Conservation (phyloP, 371 early-diverging fungal genomes). For the Mucor racemosus region DNA sequence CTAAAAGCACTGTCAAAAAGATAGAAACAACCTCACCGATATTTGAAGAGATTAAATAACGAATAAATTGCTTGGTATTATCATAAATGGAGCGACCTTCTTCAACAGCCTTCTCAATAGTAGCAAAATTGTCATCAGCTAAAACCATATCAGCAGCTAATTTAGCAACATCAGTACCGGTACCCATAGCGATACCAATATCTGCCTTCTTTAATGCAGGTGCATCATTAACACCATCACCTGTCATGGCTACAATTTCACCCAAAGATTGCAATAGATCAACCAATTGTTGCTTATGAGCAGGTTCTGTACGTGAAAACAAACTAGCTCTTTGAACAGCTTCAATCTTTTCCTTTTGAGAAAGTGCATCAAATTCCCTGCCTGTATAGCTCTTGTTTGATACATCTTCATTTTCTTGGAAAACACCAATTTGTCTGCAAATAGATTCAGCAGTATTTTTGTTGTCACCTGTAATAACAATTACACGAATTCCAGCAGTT, state of each 20-base stretch:
- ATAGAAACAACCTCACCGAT: slow-evolving; percentile 87
- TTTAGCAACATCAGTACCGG: slow-evolving; percentile 98
- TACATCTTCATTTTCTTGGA: slow-evolving; percentile 71
- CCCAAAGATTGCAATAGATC: slow-evolving; percentile 86
- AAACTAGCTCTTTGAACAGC: slow-evolving; percentile 80
- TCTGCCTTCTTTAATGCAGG: slow-evolving; percentile 97
- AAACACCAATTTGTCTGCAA: slow-evolving; percentile 93
- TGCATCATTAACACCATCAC: slow-evolving; percentile 99
- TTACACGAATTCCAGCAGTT: slow-evolving; percentile 95
- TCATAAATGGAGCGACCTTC: slow-evolving; percentile 97
- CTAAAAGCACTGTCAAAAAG: slow-evolving; percentile 93
- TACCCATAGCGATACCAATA: slow-evolving; percentile 98
- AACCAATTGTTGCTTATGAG: slow-evolving; percentile 94
- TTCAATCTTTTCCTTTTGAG: slow-evolving; percentile 68
- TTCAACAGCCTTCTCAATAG: slow-evolving; percentile 94
- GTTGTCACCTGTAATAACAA: slow-evolving; percentile 98
- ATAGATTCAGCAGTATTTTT: slow-evolving; percentile 95
- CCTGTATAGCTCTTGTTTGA: slow-evolving; percentile 87
- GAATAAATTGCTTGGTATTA: slow-evolving; percentile 98
- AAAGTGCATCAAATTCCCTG: slow-evolving; percentile 91
- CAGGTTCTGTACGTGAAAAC: slow-evolving; percentile 94
- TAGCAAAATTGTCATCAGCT: slow-evolving; percentile 97
- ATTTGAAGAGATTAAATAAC: slow-evolving; percentile 96
- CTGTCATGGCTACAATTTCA: slow-evolving; percentile 98
- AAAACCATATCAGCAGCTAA: slow-evolving; percentile 97